Conservation (phyloP, 78 protist genomes). For the Dictyostelium brefeldianum region DNA sequence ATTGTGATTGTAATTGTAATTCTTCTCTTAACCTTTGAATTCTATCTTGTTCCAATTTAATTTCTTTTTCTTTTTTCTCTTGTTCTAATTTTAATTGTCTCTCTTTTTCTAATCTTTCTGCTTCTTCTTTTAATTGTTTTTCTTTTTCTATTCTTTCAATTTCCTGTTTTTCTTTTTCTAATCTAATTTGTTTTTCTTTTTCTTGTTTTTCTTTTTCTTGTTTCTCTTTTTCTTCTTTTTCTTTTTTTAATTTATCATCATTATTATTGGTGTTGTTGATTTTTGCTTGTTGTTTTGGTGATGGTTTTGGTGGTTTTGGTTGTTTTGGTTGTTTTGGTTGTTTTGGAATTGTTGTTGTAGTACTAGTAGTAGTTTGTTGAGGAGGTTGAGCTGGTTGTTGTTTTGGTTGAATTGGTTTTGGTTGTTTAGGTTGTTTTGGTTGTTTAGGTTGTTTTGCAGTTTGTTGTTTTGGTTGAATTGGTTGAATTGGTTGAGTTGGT, state of each 20-base stretch:
- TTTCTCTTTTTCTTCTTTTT: slow-evolving; percentile 12
- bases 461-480: neutral
- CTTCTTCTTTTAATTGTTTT: neutral
- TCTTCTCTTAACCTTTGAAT: slow-evolving; percentile 34
- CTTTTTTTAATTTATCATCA: neutral
- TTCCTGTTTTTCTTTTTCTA: slow-evolving; percentile 6
- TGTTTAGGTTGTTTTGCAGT: neutral
- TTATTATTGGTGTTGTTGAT: neutral
- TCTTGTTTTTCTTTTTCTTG: neutral
- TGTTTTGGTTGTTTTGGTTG: slow-evolving; percentile 21
- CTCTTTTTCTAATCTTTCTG: slow-evolving; percentile 4
- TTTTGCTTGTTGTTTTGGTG: neutral
- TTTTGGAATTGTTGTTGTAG: neutral
- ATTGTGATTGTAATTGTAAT: neutral
- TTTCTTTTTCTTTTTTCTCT: slow-evolving; percentile 2
- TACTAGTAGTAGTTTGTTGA: no score
- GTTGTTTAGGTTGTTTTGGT: neutral
- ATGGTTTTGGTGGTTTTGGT: slow-evolving; percentile 2
- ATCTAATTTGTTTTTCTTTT: neutral
- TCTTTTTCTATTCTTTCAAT: slow-evolving; percentile 6
- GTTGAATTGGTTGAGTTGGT: neutral
- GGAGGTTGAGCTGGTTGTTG: neutral
- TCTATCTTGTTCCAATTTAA: slow-evolving; percentile 27
- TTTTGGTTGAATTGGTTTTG: slow-evolving; percentile 9
- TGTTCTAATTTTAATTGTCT: slow-evolving; percentile 21